Evolutionary conservation across 176 grass and related monocot species (phyloP), one percentile per base, ranked within the genome.

Genomic region (Phyllostachys edulis): DNA sequence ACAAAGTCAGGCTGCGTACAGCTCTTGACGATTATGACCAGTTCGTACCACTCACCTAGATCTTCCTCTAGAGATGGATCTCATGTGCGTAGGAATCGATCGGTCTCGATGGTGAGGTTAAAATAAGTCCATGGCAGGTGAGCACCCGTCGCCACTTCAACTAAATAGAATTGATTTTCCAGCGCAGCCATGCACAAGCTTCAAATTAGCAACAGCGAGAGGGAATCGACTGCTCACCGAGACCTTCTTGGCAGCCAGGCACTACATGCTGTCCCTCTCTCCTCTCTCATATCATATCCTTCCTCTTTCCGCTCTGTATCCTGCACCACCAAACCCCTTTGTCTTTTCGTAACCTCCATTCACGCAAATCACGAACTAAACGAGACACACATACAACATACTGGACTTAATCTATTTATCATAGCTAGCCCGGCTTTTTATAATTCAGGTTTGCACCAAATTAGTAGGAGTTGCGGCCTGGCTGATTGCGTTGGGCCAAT

Each of bases 181-280:
- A 67, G 83, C 73, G 47, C 27, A 67, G 87, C 86, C 81, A 74
- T 5, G 76, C 50, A 13, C 69, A 85, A 80, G 70, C 76, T 69
- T 85, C 29, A 0, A 27, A 6, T 8, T 23, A 21, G 56, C 52
- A 40, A 83, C 52, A 70, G 65, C 41, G 64, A 50, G 54, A 24
- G 78, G 2, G 85, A 82, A 50, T 60, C 40, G 79, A 87, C 36
- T 18, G 69, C 69, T 7, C 68, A 90, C 65, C 85, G 18, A 62
- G 50, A 54, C 61, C 50, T 73, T 49, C 67, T 64, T 77, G 83
- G 63, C 34, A 12, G 11, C 39, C 56, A 80, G 54, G 77, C 60
- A 18, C 51, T 67, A 46, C 67, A 56, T 74, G 81, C 66, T 27
- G 73, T 71, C 56, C 1, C 67, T 57, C 18, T 83, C 80, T 3